Conservation (phyloP, 2,329 filamentous ascomycete species). For the Aspergillus arachidicola region DNA sequence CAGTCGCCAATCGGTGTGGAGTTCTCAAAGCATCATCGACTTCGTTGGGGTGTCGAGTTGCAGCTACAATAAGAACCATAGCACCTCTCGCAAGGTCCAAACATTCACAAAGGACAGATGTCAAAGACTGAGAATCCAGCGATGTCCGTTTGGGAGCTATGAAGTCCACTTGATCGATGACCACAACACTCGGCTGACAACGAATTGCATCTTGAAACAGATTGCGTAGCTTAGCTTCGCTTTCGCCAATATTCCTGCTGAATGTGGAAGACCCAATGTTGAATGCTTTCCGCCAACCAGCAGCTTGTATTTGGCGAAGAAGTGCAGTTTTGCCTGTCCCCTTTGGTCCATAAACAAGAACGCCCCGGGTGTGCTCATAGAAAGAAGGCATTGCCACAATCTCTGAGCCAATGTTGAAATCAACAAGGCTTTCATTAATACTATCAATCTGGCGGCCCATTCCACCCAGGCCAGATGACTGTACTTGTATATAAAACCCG, state of each 20-base stretch:
- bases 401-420: slow-evolving; percentile 49
- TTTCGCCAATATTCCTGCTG: slow-evolving; percentile 42
- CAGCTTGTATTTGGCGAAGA: slow-evolving; percentile 66
- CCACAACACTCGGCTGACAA: slow-evolving; percentile 72
- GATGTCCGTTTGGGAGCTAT: slow-evolving; percentile 64
- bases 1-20: slow-evolving; percentile 64
- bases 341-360: slow-evolving; percentile 77
- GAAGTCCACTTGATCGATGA: slow-evolving; percentile 76
- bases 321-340: slow-evolving; percentile 85
- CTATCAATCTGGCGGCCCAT: slow-evolving; percentile 64
- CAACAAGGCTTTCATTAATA: slow-evolving; percentile 67
- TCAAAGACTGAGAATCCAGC: slow-evolving; percentile 43
- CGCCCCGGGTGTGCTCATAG: slow-evolving; percentile 54
- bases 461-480: slow-evolving; percentile 63
- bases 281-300: slow-evolving; percentile 71
- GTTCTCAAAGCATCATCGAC: slow-evolving; percentile 71
- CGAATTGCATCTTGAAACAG: slow-evolving; percentile 69
- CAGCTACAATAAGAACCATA: slow-evolving; percentile 72
- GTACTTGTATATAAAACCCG: slow-evolving; percentile 32
- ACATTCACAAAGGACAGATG: slow-evolving; percentile 43
- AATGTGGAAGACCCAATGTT: slow-evolving; percentile 41
- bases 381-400: slow-evolving; percentile 43
- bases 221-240: slow-evolving; percentile 62
- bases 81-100: slow-evolving; percentile 45
- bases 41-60: slow-evolving; percentile 72